A percentile compares a stretch with the other conserved stretches of the same genome.
Evolutionary conservation across 73 alveolate species (phyloP).

Genomic region (Uronychia binucleata): DNA sequence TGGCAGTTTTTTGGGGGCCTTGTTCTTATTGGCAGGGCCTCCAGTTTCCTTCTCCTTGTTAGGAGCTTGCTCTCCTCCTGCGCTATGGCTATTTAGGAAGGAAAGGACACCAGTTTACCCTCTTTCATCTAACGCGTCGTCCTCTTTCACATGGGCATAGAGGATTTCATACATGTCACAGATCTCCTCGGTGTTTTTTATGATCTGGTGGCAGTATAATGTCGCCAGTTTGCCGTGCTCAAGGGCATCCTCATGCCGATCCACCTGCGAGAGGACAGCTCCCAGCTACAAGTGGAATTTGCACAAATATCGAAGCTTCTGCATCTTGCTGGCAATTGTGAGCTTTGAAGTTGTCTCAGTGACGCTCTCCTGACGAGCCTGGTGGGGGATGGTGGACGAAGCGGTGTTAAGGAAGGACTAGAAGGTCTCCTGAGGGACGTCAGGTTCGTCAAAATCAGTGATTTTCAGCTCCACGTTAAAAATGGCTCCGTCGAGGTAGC

Average conservation of each 20-base stretch:
- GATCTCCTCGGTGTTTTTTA: conserved; percentile 39
- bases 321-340: conserved; percentile 35
- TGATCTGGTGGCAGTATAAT: conserved; percentile 68
- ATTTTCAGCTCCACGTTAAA: conserved; percentile 60
- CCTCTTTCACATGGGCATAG: neutral
- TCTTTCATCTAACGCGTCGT: neutral
- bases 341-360: neutral
- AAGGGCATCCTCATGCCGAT: conserved; percentile 80
- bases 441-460: conserved; percentile 53
- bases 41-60: neutral
- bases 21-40: neutral
- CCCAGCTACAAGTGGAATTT: conserved; percentile 84
- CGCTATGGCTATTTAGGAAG: too few relatives aligned
- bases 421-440: neutral
- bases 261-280: conserved; percentile 82
- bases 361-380: neutral
- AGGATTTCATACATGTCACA: conserved; percentile 9
- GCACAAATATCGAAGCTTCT: conserved; percentile 76
- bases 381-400: neutral
- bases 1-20: neutral
- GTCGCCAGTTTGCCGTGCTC: conserved; percentile 85
- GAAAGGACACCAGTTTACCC: too few relatives aligned
- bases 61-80: neutral
- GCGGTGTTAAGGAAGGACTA: neutral
- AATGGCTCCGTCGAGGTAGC: conserved; percentile 68